Conservation (phyloP, 176 grass and related monocot genomes). For the Phyllostachys edulis region DNA sequence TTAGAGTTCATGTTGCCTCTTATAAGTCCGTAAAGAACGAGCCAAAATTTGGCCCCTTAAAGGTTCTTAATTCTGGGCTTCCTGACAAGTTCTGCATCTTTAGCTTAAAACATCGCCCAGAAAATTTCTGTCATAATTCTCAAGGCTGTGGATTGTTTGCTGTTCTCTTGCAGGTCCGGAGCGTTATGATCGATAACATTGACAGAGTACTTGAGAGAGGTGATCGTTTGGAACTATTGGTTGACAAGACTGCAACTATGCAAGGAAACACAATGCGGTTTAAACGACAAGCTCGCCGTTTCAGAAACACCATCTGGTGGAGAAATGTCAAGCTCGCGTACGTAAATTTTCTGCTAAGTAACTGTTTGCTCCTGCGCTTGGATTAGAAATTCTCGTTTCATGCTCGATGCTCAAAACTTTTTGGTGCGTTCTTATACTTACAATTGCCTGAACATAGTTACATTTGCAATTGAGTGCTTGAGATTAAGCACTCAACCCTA, state of each 20-base stretch:
- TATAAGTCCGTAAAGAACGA: neutral
- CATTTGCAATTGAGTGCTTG: neutral
- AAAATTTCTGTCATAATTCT: neutral
- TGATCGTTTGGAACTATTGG: slow-evolving; percentile 69
- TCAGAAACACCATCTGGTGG: slow-evolving; percentile 89
- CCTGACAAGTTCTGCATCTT: neutral
- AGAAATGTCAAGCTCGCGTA: slow-evolving; percentile 54
- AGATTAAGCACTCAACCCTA: neutral
- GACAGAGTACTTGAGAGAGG: slow-evolving; percentile 89
- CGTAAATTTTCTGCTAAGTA: neutral
- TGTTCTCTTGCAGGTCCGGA: slow-evolving; percentile 53
- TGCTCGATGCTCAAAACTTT: neutral
- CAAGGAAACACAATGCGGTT: slow-evolving; percentile 83
- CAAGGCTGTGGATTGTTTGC: neutral
- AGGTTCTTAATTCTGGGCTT: neutral
- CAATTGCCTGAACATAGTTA: neutral
- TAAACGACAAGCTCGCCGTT: slow-evolving; percentile 74
- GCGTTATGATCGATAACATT: slow-evolving; percentile 92
- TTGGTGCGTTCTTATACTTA: neutral
- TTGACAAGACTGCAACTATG: slow-evolving; percentile 77
- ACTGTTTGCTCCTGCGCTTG: neutral
- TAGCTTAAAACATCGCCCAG: neutral
- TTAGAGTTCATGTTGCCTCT: neutral
- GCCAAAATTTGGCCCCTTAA: neutral
- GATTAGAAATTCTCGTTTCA: neutral